These are phyloP conservation scores for Maudiozyma bulderi DNA, from an alignment of 805 yeast genomes.

Conservation along the genomic window DNA sequence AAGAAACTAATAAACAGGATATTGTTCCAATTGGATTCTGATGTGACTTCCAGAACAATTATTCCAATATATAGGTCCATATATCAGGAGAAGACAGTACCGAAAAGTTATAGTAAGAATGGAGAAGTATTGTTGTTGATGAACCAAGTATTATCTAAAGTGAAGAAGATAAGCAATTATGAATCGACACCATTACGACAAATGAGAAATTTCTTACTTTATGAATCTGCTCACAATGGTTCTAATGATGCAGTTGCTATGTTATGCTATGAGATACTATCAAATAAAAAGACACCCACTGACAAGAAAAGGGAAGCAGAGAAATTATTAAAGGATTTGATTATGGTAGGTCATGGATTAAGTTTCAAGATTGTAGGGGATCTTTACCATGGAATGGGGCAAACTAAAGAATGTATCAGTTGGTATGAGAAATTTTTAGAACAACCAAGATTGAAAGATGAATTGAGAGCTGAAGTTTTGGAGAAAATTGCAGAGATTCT, in stretches of 20 bases:
- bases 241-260: slow-evolving; percentile 71
- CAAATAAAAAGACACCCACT: slow-evolving; percentile 12
- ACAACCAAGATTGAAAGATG: slow-evolving; percentile 39
- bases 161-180: slow-evolving; percentile 1
- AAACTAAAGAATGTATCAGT: slow-evolving; percentile 43
- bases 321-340: slow-evolving; percentile 45
- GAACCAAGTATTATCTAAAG: slow-evolving; percentile 48
- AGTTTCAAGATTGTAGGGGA: slow-evolving; percentile 76
- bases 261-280: slow-evolving; percentile 56
- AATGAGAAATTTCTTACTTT: slow-evolving; percentile 65
- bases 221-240: slow-evolving; percentile 76
- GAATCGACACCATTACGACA: slow-evolving; percentile 3
- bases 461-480: slow-evolving; percentile 62
- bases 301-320: slow-evolving; percentile 54
- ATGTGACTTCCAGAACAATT: slow-evolving; percentile 43
- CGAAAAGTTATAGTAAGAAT: slow-evolving; percentile 22
- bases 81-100: slow-evolving; percentile 29
- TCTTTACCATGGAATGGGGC: slow-evolving; percentile 41
- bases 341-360: slow-evolving; percentile 56
- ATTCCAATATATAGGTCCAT: slow-evolving; percentile 44
- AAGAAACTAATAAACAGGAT: slow-evolving; percentile 47
- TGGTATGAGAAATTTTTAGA: slow-evolving; percentile 51
- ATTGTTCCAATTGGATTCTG: slow-evolving; percentile 57
- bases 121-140: slow-evolving; percentile 30
- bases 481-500: slow-evolving; percentile 53